phyloP scores from a whole-genome alignment of 331 rosid genomes.

The Erythrophleum ivorense region DNA sequence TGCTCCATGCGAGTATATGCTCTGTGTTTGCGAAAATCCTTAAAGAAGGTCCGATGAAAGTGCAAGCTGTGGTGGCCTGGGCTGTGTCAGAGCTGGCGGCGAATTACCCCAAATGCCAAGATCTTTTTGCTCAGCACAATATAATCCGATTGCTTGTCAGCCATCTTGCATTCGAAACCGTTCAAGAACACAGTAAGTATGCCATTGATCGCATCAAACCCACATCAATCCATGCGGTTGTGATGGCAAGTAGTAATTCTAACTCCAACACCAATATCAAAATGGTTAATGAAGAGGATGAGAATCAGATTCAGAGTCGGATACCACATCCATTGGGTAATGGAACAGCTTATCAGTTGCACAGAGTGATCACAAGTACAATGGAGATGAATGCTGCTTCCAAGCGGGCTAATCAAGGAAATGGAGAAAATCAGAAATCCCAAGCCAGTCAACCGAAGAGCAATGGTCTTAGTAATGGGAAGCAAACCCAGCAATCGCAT shows the following conservation, averaged over 20 bases:
- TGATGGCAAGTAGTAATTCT: slow-evolving; percentile 58
- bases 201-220: slow-evolving; percentile 61
- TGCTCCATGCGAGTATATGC: slow-evolving; percentile 70
- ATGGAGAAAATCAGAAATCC: slow-evolving; percentile 37
- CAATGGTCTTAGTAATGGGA: slow-evolving; percentile 46
- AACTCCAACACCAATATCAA: slow-evolving; percentile 4
- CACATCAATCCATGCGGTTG: slow-evolving; percentile 81
- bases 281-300: slow-evolving; percentile 41
- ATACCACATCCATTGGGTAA: slow-evolving; percentile 64
- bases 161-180: slow-evolving; percentile 85
- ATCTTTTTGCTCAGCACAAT: slow-evolving; percentile 78
- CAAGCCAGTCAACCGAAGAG: slow-evolving; percentile 33
- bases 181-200: slow-evolving; percentile 84
- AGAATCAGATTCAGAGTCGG: slow-evolving; percentile 36
- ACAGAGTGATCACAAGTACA: slow-evolving; percentile 63
- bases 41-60: slow-evolving; percentile 84
- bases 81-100: slow-evolving; percentile 78
- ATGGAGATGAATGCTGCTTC: slow-evolving; percentile 59
- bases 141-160: slow-evolving; percentile 70
- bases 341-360: slow-evolving; percentile 57
- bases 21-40: slow-evolving; percentile 68
- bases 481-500: slow-evolving; percentile 48
- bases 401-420: slow-evolving; percentile 35
- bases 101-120: slow-evolving; percentile 71
- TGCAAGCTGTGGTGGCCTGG: slow-evolving; percentile 73